These are phyloP conservation scores for Sphaerostilbella broomeana DNA, from an alignment of 2,329 filamentous ascomycete species.

Conservation along the genomic window DNA sequence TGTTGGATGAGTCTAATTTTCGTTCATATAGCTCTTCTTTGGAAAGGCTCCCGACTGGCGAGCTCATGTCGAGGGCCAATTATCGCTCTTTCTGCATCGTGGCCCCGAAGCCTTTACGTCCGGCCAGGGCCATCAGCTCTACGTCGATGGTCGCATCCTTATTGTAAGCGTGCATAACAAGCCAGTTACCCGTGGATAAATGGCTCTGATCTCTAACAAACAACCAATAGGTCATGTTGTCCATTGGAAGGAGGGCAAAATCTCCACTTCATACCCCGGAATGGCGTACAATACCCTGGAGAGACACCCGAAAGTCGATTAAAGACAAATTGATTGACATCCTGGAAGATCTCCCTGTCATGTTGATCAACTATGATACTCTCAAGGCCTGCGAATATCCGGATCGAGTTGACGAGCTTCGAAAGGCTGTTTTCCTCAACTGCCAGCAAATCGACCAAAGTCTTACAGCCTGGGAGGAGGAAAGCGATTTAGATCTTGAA, in stretches of 20 bases:
- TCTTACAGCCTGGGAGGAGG: constrained; percentile 14
- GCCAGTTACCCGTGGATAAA: too few relatives aligned
- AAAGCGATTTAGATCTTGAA: constrained; percentile 7
- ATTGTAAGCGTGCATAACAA: constrained; percentile 14
- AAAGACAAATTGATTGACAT: constrained; percentile 27
- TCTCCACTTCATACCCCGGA: constrained; percentile 22
- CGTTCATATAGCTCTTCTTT: constrained; percentile 3
- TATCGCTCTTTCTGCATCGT: constrained; percentile 14
- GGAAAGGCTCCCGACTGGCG: constrained; percentile 13
- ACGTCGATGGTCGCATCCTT: constrained; percentile 18
- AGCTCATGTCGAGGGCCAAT: constrained; percentile 15
- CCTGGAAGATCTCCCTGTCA: constrained; percentile 23
- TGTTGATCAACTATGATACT: constrained; percentile 23
- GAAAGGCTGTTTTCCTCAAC: constrained; percentile 8
- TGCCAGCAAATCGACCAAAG: constrained; percentile 8
- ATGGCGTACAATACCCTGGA: constrained; percentile 30
- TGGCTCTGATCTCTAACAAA: too few relatives aligned
- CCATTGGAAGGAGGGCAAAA: constrained; percentile 15
- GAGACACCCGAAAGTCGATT: constrained; percentile 21
- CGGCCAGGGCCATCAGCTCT: constrained; percentile 18
- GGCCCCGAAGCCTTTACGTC: constrained; percentile 13
- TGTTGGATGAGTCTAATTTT: not conserved
- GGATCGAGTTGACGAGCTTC: constrained; percentile 7
- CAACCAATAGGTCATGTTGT: constrained; percentile 12
- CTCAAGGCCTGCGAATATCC: constrained; percentile 16